Base-by-base conservation (phyloP, 495 filamentous ascomycete species). In the Xylaria scruposa region DNA sequence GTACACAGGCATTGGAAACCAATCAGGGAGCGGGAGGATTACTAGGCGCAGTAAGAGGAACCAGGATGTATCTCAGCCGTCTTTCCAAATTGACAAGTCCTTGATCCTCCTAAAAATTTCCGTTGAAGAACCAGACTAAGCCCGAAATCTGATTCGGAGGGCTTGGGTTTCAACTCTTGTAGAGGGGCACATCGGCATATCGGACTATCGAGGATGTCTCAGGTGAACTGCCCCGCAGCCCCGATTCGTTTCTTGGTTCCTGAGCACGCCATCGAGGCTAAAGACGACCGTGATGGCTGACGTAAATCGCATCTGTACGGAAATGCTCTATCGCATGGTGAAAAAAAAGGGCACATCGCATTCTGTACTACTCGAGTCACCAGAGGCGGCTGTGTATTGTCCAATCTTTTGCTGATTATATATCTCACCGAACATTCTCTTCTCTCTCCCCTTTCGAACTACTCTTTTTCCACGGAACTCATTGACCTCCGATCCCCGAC, bases 261-360 rank as follows among this genome's bases (percentile, higher is more conserved):
- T 73, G 81, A 84, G 82, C 83, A 84, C 83, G 83, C 78, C 80
- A 84, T 84, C 78, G 68, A 78, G 79, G 82, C 83, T 84, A 84
- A 77, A 75, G 72, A 15, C 49, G 17, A 63, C 67, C 49, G 38
- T 31, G 54, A 69, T 53, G 26, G 53, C 67, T 69, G 67, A 69
- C 67, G 67, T 69, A 69, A 38, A 42, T 56, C 9, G 66, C 72
- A 72, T 73, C 69, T 64, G 60, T 61, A 71, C 68, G 51, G n/a
- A 12, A 44, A 46, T 70, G 29, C 53, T 58, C 36, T 69, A 53
- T 60, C 4, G 7, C 56, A 60, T 15, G 29, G 33, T 33, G 31
- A 60, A 60, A 60, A 59, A 26, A 59, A 33, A 19, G 19, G 17
- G 29, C 38, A 38, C 10, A 29, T 44, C 60, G 60, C 60, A 26